Evolutionary conservation across 805 yeast species (phyloP), one percentile per base, ranked within the genome.

Genomic region (Lipomyces starkeyi): DNA sequence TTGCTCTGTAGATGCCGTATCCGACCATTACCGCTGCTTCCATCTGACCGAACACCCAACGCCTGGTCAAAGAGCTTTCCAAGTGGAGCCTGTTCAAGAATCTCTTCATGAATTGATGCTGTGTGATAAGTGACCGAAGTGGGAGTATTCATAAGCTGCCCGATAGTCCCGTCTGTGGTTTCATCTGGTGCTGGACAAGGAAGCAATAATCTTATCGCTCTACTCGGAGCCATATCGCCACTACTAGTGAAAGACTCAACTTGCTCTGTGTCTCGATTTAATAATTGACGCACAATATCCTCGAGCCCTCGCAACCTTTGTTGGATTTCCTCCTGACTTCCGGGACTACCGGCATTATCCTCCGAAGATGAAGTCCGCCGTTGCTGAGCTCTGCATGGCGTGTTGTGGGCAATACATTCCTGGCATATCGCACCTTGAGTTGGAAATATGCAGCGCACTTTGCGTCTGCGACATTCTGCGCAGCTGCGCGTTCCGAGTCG

Each of bases 381-480:
- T 37, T 37, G n/a, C 47, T 37, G 47, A 37, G 47, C 47, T 37
- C n/a, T 37, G 47, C 47, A 37, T 37, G 47, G 47, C n/a, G 7
- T 37, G 47, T 37, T 3, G 47, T 37, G 47, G 47, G 47, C 47
- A 37, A 37, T 2, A n/a, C 47, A 37, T 37, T 37, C 47, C 17
- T 37, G 3, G 47, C 47, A 37, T 1, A 37, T 37, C 3, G 47
- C 1, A n/a, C 47, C 7, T 14, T 37, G 47, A 13, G 47, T 8
- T 4, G 47, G 3, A 3, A 37, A 37, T 37, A 37, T 37, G 47
- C 47, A 37, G n/a, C 47, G 47, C 47, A 37, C 47, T 37, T 37
- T 37, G 47, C 47, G 47, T 37, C 47, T 37, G 14, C 47, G 47
- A 37, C 47, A 37, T 37, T 37, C 47, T 37, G 47, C 47, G 47